Evolutionary conservation across 371 early-diverging fungal genomes (phyloP), one percentile per base, ranked within the genome.

Genomic region (Rhizopus sp.): DNA sequence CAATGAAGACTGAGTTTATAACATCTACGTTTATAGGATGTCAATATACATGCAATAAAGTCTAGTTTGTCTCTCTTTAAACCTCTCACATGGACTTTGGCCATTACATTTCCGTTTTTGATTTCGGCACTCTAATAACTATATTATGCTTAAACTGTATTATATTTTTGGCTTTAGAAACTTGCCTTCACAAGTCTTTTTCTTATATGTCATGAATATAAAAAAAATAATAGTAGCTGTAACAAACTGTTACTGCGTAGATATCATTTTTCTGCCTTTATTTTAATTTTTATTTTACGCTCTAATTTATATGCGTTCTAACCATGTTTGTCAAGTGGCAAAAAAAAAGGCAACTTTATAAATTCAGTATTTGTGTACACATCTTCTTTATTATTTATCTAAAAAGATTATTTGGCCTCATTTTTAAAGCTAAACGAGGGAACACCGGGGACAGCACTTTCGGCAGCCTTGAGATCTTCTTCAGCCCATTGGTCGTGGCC

Each of bases 371-470:
- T 23, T 23, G 23, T 23, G 23, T 23, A 23, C 23, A 39, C 39
- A 39, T 39, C 10, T 13, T 2, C 8, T 39, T 23, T 23, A 23
- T 23, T 23, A 2, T 23, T 23, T 23, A 23, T 23, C 23, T 5
- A 29, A 17, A 46, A 17, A 44, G 9, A 57, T 33, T 62, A 39
- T 15, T 56, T 41, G 17, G 52, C 31, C 48, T 72, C 72, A 55
- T 84, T 85, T 62, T 66, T 69, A 52, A 88, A 81, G 13, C 70
- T 60, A 59, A 81, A 77, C 46, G 78, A 62, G 32, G 90, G 91
- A 60, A 75, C 81, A 40, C 89, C 91, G 59, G 89, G 91, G 17
- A 88, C 79, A 33, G 88, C 80, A 44, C 55, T 62, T 68, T 89
- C 85, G 30, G 79, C 82, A 50, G 77, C 76, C 57, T 73, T 80